Base-by-base conservation (phyloP, 345 rosid species). In the Jatropha curcas region DNA sequence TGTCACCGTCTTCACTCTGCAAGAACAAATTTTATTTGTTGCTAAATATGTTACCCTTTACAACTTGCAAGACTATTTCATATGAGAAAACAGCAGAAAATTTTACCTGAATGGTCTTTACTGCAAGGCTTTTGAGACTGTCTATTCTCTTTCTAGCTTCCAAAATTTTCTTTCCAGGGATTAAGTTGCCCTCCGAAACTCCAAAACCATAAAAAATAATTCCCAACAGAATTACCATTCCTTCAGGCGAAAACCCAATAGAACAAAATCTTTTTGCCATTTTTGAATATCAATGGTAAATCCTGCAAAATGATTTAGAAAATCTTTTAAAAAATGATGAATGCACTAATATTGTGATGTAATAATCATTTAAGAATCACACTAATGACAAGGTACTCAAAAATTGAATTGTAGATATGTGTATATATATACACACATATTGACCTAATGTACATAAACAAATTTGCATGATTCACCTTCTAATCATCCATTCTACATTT, bases 1-100 rank as follows among this genome's bases (percentile, higher is more conserved):
- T 65, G 57, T 86, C 86, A 20, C 86, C 85, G 77, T 87, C 89
- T 79, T 84, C 83, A 74, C 86, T 84, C 92, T 85, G 39, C 60
- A 60, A 19, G 25, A 59, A 70, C 55, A 20, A 41, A 34, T 12
- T 8, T 37, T 43, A 37, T 4, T 39, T 30, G 50, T 71, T 27
- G 39, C 4, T 41, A 27, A 41, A 22, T 64, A n/a, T n/a, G n/a
- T 16, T 56, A 2, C 60, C 31, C 1, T 10, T 4, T 37, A 37
- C 41, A 37, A 37, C 5, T 37, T 37, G 45, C 45, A 41, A 41
- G 13, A n/a, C n/a, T n/a, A n/a, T n/a, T n/a, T n/a, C 1, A 41
- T 7, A 41, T 28, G 16, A 22, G 5, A 16, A 37, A 37, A 31
- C 14, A 60, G 50, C 20, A 62, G 17, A 22, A 28, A 17, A 17